These are phyloP conservation scores for Cymbopogon citratus DNA, from an alignment of 176 grass and related monocot species.

Conservation along the genomic window DNA sequence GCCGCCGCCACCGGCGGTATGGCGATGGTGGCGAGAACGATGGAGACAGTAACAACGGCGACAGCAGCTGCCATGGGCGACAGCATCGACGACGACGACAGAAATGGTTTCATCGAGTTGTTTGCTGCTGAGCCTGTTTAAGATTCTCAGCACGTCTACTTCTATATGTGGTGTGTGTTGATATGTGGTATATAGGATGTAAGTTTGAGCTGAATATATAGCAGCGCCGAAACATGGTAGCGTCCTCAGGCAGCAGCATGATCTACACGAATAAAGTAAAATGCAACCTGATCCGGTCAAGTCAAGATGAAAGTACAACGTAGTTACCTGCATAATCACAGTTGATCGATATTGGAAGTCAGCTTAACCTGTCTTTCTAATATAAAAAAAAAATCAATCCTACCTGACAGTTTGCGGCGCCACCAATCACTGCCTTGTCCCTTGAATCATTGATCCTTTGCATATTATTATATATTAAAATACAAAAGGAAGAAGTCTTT, in stretches of 20 bases:
- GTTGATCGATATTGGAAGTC: background rate
- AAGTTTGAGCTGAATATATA: background rate
- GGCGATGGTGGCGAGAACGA: background rate
- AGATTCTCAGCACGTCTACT: background rate
- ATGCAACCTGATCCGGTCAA: background rate
- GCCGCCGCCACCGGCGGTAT: background rate
- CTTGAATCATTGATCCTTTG: background rate
- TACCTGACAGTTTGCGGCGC: background rate
- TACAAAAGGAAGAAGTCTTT: background rate
- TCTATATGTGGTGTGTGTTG: background rate
- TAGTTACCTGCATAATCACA: background rate
- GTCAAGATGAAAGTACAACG: background rate
- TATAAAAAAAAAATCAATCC: background rate
- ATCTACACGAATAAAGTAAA: background rate
- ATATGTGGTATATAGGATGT: background rate
- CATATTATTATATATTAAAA: background rate
- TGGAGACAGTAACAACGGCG: too few relatives aligned
- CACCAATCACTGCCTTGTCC: background rate
- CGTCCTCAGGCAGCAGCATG: background rate
- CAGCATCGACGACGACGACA: background rate
- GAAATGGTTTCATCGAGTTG: background rate
- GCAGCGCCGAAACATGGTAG: background rate
- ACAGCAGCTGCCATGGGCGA: background rate
- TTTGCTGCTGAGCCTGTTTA: background rate
- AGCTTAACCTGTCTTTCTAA: background rate